Conservation (phyloP, 2,329 filamentous ascomycete genomes). For the Ophiostoma sp. region DNA sequence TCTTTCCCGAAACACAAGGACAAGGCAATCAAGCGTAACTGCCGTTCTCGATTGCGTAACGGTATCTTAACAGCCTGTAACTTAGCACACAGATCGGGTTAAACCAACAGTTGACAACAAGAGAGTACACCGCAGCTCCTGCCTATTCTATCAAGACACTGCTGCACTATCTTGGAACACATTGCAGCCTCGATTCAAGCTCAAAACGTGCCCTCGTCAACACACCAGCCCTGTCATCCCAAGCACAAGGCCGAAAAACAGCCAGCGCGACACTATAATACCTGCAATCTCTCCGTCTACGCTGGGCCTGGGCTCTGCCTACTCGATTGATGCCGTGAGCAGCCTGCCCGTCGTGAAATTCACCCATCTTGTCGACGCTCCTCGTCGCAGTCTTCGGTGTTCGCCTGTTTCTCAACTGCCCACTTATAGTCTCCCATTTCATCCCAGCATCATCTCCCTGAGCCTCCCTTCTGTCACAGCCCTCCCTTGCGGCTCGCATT, state of each 20-base stretch:
- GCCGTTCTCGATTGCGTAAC: neutral
- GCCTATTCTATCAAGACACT: neutral
- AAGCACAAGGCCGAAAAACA: neutral
- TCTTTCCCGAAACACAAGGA: neutral
- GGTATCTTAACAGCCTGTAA: too few relatives aligned
- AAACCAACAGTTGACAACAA: slow-evolving; percentile 1
- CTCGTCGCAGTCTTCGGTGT: neutral
- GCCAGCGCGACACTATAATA: neutral
- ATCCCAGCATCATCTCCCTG: neutral
- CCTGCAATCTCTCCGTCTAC: neutral
- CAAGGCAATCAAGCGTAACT: neutral
- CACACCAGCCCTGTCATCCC: neutral
- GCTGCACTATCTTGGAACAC: neutral
- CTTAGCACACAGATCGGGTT: too few relatives aligned
- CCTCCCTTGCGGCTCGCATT: slow-evolving; percentile 4
- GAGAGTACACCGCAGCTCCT: neutral
- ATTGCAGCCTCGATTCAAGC: neutral
- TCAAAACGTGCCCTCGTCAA: neutral
- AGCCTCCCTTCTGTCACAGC: neutral
- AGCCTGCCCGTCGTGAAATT: neutral
- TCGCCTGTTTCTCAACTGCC: neutral
- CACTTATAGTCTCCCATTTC: neutral
- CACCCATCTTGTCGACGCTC: neutral
- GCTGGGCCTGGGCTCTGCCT: neutral
- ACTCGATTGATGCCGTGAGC: neutral